Evolutionary conservation across 805 yeast genomes (phyloP), one percentile per base, ranked within the genome.

Genomic region (Myxozyma vanderwaltii): DNA sequence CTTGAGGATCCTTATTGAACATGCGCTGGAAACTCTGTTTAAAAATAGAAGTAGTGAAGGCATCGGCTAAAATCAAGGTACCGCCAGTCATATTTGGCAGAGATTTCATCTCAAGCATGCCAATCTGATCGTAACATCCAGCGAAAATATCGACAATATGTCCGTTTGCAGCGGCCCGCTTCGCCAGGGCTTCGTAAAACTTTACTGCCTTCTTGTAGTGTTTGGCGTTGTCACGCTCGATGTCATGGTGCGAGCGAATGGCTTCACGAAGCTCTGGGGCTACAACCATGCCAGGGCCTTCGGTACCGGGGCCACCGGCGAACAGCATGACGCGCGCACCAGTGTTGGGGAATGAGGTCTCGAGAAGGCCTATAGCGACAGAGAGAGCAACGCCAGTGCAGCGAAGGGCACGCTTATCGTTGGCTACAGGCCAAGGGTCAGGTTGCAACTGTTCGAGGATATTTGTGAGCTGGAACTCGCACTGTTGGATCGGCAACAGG

Each of bases 61-160:
- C 91, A 77, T 91, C 98, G 2, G 96, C 82, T 68, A 91, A 82
- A 43, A 92, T 83, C 61, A 92, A 76, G 23, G 87, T 86, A 75
- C 98, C 98, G 64, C 97, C 97, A 7, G 97, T 91, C 67, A 82
- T 79, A 74, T 88, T 87, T 59, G 95, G 82, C 64, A 92, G 77
- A 59, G 86, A 79, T 75, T 90, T 88, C 97, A 91, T 91, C 77
- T 91, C 98, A 68, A 85, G 85, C 79, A 91, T 82, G 72, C 98
- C 98, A 59, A 91, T 86, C 79, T 91, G 98, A 76, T 91, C 98
- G 73, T 89, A 90, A 77, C 96, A 89, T 63, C 97, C 97, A 31
- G 96, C 96, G 75, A 89, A 91, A 49, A 91, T 83, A 74, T 91
- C 97, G 59, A 91, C 85, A 29, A 92, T 83, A 70, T 89, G 96